phyloP scores from a whole-genome alignment of 2,329 filamentous ascomycete genomes.

The Apiospora malaysiana region DNA sequence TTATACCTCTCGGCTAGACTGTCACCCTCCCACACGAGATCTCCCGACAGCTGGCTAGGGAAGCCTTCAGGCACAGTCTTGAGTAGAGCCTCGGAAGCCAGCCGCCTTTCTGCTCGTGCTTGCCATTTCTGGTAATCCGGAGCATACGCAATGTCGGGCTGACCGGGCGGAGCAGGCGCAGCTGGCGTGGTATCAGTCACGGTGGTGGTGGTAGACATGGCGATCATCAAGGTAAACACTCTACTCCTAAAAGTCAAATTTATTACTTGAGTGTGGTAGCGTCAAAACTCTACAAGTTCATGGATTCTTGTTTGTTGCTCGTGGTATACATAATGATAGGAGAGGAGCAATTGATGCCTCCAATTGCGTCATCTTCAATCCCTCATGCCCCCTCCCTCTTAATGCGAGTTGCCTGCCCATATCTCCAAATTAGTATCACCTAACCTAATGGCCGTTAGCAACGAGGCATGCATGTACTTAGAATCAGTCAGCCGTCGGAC shows the following conservation, averaged over 20 bases:
- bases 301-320: background rate
- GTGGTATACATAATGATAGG: background rate
- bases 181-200: constrained; percentile 30
- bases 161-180: constrained; percentile 44
- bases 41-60: constrained; percentile 52
- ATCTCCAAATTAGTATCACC: background rate
- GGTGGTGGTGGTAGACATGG: constrained; percentile 28
- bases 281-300: background rate
- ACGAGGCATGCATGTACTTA: background rate
- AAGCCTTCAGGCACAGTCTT: constrained; percentile 55
- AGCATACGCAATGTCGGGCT: constrained; percentile 65
- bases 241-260: constrained; percentile 24
- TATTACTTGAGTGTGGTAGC: background rate
- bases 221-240: constrained; percentile 22
- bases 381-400: constrained; percentile 27
- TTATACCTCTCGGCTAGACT: constrained; percentile 53
- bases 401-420: background rate
- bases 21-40: constrained; percentile 63
- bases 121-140: constrained; percentile 61
- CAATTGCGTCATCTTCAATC: constrained; percentile 33
- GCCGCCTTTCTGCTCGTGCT: constrained; percentile 52
- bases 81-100: constrained; percentile 46
- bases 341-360: constrained; percentile 28
- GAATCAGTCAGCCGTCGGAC: background rate
- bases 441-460: background rate